Evolutionary conservation across 2,329 filamentous ascomycete genomes (phyloP), one percentile per base, ranked within the genome.

Genomic region (Penicillium sp.): DNA sequence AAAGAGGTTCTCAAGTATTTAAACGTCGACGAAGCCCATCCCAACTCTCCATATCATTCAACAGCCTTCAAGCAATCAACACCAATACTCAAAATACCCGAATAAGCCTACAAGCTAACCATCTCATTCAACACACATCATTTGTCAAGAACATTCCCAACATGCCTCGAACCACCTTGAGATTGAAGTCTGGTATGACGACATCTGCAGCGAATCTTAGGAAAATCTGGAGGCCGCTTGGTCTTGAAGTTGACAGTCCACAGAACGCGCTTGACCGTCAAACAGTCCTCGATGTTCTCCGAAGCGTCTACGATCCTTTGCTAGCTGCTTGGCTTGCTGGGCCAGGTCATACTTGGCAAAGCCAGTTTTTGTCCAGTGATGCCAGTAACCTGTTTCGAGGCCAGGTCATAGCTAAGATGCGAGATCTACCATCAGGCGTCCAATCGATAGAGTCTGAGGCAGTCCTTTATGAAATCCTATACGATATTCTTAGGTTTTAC

Each of bases 291-390:
- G 10, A 28, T n/a, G 3, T 45, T 28, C n/a, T 45, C 10, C 43
- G 43, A 38, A 37, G 34, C 15, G 32, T 45, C 32, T 45, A 45
- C 19, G 43, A 45, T n/a, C 43, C 43, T 21, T 15, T 28, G n/a
- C 43, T 45, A 1, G 22, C 9, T 1, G 5, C 6, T 21, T 38
- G 31, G n/a, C 17, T 45, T 38, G 32, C 24, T 24, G 26, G 13
- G 10, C 12, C n/a, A 22, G 33, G 43, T 12, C 8, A 38, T 21
- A 9, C 21, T 12, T 45, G 43, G 33, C 2, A 1, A 21, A 21
- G 15, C 3, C 22, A 28, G 4, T 38, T 45, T 7, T 8, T 15
- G 6, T 4, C 1, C 10, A 26, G 4, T 2, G 1, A 1, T 29
- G 13, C 33, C 21, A 5, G 24, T 4, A 22, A 4, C 7, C 3